A percentile compares a stretch with the other conserved stretches of the same genome.
Evolutionary conservation across 768 basidiomycete species (phyloP).

Genomic region (Podaxis pistillaris): DNA sequence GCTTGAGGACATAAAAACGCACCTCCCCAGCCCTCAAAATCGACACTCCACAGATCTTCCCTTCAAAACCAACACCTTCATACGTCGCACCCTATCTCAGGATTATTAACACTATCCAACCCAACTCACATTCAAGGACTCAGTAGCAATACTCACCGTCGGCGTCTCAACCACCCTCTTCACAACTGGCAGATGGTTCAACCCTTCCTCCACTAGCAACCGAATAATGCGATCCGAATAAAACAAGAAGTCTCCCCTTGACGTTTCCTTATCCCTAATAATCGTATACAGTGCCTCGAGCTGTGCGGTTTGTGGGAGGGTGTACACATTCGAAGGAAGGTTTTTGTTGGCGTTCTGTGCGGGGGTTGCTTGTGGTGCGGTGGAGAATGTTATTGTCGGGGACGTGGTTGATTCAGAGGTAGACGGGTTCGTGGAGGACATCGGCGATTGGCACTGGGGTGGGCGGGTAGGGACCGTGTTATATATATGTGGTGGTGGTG

Average conservation of each 20-base stretch:
- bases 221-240: conserved; percentile 92
- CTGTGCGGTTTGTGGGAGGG: conserved; percentile 86
- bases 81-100: conserved; percentile 69
- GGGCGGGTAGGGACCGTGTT: neutral
- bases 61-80: conserved; percentile 92
- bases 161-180: conserved; percentile 81
- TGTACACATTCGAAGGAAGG: conserved; percentile 83
- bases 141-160: conserved; percentile 49
- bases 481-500: conserved; percentile 1
- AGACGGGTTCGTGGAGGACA: neutral
- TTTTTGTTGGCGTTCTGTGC: conserved; percentile 36
- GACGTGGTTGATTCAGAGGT: neutral
- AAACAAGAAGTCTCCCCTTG: conserved; percentile 93
- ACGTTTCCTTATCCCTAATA: conserved; percentile 85
- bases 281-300: conserved; percentile 95
- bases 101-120: neutral
- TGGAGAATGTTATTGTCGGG: conserved; percentile 1
- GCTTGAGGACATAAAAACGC: conserved; percentile 17
- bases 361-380: conserved; percentile 21
- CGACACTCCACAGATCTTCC: conserved; percentile 94
- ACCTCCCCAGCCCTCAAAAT: conserved; percentile 94
- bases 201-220: conserved; percentile 76
- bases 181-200: conserved; percentile 79
- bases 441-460: neutral
- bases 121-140: neutral